Evolutionary conservation across 2,329 filamentous ascomycete species (phyloP).

Genomic region (Diaporthe sp.): DNA sequence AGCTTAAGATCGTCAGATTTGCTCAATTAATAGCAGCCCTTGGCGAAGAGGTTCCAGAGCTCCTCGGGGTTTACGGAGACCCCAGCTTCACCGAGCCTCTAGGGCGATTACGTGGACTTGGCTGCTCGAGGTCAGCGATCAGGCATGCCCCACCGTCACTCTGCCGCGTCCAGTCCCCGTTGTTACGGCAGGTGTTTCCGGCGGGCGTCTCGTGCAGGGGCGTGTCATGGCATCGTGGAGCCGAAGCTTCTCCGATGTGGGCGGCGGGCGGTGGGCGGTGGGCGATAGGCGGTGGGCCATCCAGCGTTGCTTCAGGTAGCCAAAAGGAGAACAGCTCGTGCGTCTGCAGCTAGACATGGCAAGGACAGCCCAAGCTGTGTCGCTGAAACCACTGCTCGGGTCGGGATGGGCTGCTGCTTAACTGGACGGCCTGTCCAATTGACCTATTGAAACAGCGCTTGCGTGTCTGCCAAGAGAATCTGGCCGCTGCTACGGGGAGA

Average conservation of each 20-base stretch:
- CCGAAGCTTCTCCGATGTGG: constrained; percentile 7
- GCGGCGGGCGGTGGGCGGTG: not conserved
- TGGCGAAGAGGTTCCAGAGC: not conserved
- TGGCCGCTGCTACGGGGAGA: not conserved
- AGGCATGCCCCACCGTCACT: not conserved
- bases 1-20: constrained; percentile 23
- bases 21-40: constrained; percentile 2
- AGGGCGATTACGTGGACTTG: constrained; percentile 1
- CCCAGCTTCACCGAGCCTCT: not conserved
- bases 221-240: constrained; percentile 3
- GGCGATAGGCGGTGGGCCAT: too few relatives aligned
- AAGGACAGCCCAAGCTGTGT: not conserved
- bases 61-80: constrained; percentile 6
- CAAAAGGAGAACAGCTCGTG: not conserved
- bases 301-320: not conserved
- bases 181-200: constrained; percentile 21
- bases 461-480: not conserved
- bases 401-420: not conserved
- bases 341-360: not conserved
- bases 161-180: not conserved
- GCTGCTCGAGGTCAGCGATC: not conserved
- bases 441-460: constrained; percentile 18
- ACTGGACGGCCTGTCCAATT: not conserved
- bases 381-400: not conserved
- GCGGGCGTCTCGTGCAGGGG: constrained; percentile 4